A percentile compares a stretch with the other conserved stretches of the same genome.
Conservation (phyloP, 371 early-diverging fungal species). For the Mortierella sp. region DNA sequence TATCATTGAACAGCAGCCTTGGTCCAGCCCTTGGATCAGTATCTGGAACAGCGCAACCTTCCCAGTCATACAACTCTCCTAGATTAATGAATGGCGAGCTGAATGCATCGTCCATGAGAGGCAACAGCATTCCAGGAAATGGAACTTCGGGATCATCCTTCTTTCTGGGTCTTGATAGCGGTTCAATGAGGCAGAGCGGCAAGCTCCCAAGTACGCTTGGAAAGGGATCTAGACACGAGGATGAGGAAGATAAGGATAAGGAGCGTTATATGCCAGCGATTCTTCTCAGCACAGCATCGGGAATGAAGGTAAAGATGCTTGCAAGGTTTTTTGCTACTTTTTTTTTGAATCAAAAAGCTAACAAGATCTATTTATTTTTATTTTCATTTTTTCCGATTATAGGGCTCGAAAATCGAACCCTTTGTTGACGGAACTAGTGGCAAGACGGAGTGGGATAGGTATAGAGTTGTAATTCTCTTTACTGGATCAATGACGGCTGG, state of each 20-base stretch:
- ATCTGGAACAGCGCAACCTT: slow-evolving; percentile 22
- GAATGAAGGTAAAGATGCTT: slow-evolving; percentile 29
- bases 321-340: neutral
- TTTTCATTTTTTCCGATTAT: neutral
- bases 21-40: slow-evolving; percentile 52
- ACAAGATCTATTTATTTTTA: neutral
- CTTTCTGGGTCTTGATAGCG: slow-evolving; percentile 21
- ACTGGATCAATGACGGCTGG: neutral
- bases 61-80: slow-evolving; percentile 24
- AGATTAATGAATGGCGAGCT: slow-evolving; percentile 28
- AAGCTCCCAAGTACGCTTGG: neutral
- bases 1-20: slow-evolving; percentile 38
- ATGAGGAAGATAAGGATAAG: slow-evolving; percentile 53
- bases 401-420: slow-evolving; percentile 45
- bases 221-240: slow-evolving; percentile 23
- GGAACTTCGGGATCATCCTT: slow-evolving; percentile 24
- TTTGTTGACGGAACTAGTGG: slow-evolving; percentile 36
- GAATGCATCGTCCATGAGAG: slow-evolving; percentile 11
- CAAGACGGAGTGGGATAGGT: slow-evolving; percentile 36
- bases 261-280: slow-evolving; percentile 44
- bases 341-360: neutral
- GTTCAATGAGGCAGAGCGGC: slow-evolving; percentile 14
- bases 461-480: neutral
- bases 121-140: slow-evolving; percentile 1
- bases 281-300: slow-evolving; percentile 18